Conservation (phyloP, 2,329 filamentous ascomycete species). For the Chaetomium sp. region DNA sequence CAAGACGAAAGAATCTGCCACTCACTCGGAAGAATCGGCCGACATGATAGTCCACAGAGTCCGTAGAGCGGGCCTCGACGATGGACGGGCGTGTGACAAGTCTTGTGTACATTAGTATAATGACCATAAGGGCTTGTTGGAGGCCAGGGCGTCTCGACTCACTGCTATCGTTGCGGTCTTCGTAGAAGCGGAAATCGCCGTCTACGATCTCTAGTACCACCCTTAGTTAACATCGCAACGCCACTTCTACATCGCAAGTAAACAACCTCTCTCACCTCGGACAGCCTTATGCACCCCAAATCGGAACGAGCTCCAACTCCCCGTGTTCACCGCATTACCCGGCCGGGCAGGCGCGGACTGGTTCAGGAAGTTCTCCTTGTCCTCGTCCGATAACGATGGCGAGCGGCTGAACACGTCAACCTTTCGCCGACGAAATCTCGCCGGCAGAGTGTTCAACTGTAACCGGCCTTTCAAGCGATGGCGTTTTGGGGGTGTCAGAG, state of each 20-base stretch:
- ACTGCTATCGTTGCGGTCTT: not conserved
- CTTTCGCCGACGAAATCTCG: not conserved
- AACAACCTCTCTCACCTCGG: not conserved
- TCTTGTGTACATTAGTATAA: not conserved
- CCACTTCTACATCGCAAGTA: not conserved
- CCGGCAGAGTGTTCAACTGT: constrained; percentile 1
- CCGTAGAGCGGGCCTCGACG: not conserved
- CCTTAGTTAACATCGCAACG: not conserved
- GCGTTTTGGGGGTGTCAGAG: not conserved
- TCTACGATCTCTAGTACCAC: not conserved
- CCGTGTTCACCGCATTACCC: not conserved
- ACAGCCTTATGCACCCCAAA: constrained; percentile 6
- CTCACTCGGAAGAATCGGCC: constrained; percentile 10
- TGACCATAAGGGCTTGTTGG: not conserved
- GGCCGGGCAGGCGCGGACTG: not conserved
- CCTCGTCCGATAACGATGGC: not conserved
- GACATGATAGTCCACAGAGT: constrained; percentile 13
- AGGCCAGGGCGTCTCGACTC: not conserved
- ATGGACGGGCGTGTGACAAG: not conserved
- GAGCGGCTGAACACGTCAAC: not conserved
- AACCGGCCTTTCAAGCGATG: not conserved
- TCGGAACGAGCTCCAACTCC: constrained; percentile 11
- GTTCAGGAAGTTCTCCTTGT: not conserved
- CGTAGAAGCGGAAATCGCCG: constrained; percentile 3
- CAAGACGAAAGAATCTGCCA: not conserved